Conservation (phyloP, 441 rosid species). For the Sinapis alba region DNA sequence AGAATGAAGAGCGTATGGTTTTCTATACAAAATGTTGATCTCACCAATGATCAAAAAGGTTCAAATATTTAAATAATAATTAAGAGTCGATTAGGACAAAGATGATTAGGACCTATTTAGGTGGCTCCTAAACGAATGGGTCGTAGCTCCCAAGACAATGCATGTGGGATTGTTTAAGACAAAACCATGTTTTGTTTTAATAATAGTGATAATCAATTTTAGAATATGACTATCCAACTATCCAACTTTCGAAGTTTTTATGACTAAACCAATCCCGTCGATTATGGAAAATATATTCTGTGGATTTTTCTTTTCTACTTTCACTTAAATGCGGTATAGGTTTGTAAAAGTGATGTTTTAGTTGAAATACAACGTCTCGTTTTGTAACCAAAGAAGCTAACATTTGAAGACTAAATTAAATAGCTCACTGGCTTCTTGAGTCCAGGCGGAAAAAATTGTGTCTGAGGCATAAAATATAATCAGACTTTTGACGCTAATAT, state of each 20-base stretch:
- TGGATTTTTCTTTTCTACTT: not conserved
- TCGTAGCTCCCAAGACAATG: conserved; percentile 32
- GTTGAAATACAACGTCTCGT: not conserved
- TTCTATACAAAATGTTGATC: not conserved
- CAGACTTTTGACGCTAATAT: not conserved
- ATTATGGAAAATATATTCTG: not conserved
- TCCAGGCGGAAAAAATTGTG: not conserved
- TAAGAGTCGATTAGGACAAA: conserved; percentile 21
- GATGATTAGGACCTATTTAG: conserved; percentile 35
- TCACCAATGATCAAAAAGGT: conserved; percentile 7
- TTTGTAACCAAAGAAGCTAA: conserved; percentile 12
- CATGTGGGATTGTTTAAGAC: conserved; percentile 34
- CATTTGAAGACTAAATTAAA: not conserved
- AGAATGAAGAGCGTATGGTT: too few relatives aligned
- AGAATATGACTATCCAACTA: conserved; percentile 27
- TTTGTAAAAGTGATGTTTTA: conserved; percentile 1
- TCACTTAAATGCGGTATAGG: not conserved
- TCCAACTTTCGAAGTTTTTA: conserved; percentile 27
- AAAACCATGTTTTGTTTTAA: conserved; percentile 27
- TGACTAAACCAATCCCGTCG: conserved; percentile 35
- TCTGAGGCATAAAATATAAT: not conserved
- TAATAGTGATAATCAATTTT: not conserved
- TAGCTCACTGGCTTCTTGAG: not conserved
- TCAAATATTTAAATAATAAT: not conserved
- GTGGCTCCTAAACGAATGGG: conserved; percentile 37